Evolutionary conservation across 202 grass and related monocot genomes (phyloP).

Genomic region (Tripidium arundinaceum): DNA sequence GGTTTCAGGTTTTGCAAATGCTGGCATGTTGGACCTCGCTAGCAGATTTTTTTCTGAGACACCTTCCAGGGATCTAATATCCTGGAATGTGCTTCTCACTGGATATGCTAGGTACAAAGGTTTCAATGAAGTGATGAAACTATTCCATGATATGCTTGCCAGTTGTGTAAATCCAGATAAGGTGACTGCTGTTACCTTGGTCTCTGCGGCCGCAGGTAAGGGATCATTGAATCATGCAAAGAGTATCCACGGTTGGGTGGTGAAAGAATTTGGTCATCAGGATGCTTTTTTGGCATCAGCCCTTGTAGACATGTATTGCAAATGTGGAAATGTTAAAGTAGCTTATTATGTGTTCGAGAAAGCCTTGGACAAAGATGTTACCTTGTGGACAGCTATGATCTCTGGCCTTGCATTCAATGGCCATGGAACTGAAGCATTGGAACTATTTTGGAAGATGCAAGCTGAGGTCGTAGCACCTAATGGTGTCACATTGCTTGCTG

Average conservation of each 20-base stretch:
- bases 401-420: constrained; percentile 56
- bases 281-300: constrained; percentile 53
- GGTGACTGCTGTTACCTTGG: constrained; percentile 43
- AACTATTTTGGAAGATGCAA: constrained; percentile 47
- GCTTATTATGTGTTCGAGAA: constrained; percentile 36
- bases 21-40: constrained; percentile 44
- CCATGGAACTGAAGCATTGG: constrained; percentile 36
- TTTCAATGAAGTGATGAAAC: constrained; percentile 5
- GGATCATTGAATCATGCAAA: constrained; percentile 32
- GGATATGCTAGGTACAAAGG: constrained; percentile 35
- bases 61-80: constrained; percentile 43
- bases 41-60: constrained; percentile 36
- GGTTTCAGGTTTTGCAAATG: constrained; percentile 35
- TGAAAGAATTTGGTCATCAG: constrained; percentile 32
- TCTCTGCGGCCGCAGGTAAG: constrained; percentile 20
- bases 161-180: constrained; percentile 38
- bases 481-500: constrained; percentile 47
- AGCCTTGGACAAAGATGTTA: constrained; percentile 42
- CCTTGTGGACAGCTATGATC: constrained; percentile 55
- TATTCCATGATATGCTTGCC: constrained; percentile 35
- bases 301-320: constrained; percentile 52
- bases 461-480: constrained; percentile 34
- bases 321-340: constrained; percentile 43
- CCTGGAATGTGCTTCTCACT: constrained; percentile 45
- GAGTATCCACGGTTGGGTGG: constrained; percentile 40